Conservation (phyloP, 2,329 filamentous ascomycete genomes). For the Cladosporium oxysporum region DNA sequence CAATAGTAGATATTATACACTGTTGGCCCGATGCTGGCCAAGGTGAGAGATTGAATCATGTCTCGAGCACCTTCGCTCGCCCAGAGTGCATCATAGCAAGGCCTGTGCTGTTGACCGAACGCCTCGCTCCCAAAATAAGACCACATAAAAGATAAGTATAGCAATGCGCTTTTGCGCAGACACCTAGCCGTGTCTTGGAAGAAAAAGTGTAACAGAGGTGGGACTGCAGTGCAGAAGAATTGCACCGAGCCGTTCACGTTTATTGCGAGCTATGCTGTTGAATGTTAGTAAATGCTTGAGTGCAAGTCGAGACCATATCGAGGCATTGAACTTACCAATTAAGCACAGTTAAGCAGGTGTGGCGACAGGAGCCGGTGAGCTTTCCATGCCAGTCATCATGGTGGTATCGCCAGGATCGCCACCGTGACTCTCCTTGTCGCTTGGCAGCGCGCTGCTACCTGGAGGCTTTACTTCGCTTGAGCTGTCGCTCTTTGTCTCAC, state of each 20-base stretch:
- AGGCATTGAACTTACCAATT: background rate
- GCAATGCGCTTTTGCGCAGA: background rate
- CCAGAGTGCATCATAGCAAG: background rate
- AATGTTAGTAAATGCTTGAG: background rate
- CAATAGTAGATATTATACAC: conserved; percentile 1
- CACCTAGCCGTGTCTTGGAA: background rate
- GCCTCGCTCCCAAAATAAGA: background rate
- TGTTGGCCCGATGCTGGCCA: background rate
- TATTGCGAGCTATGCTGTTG: background rate
- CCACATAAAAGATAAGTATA: background rate
- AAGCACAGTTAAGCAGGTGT: conserved; percentile 37
- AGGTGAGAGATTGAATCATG: background rate
- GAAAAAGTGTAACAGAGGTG: background rate
- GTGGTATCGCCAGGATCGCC: conserved; percentile 44
- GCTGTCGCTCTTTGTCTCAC: conserved; percentile 60
- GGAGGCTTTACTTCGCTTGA: conserved; percentile 59
- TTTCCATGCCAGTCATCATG: conserved; percentile 36
- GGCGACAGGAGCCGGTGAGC: conserved; percentile 39
- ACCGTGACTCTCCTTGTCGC: conserved; percentile 61
- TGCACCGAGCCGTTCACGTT: background rate
- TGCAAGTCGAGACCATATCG: background rate
- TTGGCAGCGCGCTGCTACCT: conserved; percentile 59
- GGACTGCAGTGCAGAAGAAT: background rate
- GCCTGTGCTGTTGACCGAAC: conserved; percentile 11
- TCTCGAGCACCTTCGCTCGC: background rate